Conservation (phyloP, 345 rosid genomes). For the Lepidium aucheri region DNA sequence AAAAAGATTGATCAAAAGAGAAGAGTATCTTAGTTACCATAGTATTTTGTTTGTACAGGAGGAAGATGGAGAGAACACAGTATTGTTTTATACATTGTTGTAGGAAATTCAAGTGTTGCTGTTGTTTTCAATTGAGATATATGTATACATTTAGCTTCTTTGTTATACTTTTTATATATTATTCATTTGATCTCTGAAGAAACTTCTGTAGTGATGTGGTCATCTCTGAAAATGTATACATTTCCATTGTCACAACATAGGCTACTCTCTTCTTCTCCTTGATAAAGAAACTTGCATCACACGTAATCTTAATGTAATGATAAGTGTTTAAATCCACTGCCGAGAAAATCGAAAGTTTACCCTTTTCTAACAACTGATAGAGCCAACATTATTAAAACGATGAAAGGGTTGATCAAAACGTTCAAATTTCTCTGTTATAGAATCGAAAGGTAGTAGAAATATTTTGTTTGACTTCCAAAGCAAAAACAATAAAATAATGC, state of each 20-base stretch:
- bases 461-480: not conserved
- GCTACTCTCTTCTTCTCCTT: not conserved
- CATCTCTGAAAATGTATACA: not conserved
- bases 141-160: not conserved
- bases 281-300: not conserved
- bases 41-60: slow-evolving; percentile 18
- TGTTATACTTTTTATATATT: not conserved
- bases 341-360: not conserved
- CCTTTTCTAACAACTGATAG: not conserved
- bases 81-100: not conserved
- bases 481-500: not conserved
- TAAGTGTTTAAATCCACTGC: too few species aligned
- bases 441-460: not conserved
- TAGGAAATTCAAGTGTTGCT: not conserved
- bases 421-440: not conserved
- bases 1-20: not conserved
- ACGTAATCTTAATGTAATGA: not conserved
- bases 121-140: not conserved
- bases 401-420: not conserved
- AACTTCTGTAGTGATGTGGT: not conserved
- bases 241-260: not conserved
- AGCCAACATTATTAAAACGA: not conserved
- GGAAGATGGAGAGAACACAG: not conserved
- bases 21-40: not conserved
- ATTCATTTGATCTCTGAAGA: not conserved